Evolutionary conservation across 495 filamentous ascomycete species (phyloP), one percentile per base, ranked within the genome.

Genomic region (Podospora australis): DNA sequence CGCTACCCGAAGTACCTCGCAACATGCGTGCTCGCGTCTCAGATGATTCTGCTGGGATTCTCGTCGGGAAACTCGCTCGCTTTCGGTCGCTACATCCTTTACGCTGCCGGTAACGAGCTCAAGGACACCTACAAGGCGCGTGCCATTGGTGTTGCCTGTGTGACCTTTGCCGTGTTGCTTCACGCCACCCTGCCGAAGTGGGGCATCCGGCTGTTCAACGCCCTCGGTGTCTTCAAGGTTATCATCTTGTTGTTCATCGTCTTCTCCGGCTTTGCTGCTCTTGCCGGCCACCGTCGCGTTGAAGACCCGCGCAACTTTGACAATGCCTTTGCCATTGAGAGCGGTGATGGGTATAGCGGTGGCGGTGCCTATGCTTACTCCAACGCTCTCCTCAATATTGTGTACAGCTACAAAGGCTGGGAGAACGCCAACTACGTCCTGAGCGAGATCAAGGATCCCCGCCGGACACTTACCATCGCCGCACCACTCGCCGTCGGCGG

Each of bases 81-180:
- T 2, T 83, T 86, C 28, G 82, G 81, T 40, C 68, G 80, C 44
- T 86, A 86, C 56, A 72, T 83, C 32, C 75, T 86, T 58, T 77
- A 76, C 52, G 82, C 82, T 0, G 69, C 78, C 0, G 74, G 78
- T 20, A 63, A 58, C 43, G 57, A 78, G 13, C 70, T 75, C 17
- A 44, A 51, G 3, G 75, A 78, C 49, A 69, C 73, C n/a, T 86
- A 81, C 77, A 72, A 73, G 32, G 75, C 79, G 39, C 77, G 82
- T 20, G 75, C 69, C 21, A 74, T 85, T 46, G 82, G 74, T 1
- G 60, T 86, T 13, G 77, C 74, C 13, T 62, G 59, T 51, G 54
- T 60, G 3, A 80, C 78, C 40, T 70, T 84, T 30, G 77, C 79
- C 0, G 69, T 76, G 11, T 66, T 77, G 0, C 66, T 86, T 20